Evolutionary conservation across 192 early-diverging fungal species (phyloP), one percentile per base, ranked within the genome.

Genomic region (Martensiomyces pterosporus): DNA sequence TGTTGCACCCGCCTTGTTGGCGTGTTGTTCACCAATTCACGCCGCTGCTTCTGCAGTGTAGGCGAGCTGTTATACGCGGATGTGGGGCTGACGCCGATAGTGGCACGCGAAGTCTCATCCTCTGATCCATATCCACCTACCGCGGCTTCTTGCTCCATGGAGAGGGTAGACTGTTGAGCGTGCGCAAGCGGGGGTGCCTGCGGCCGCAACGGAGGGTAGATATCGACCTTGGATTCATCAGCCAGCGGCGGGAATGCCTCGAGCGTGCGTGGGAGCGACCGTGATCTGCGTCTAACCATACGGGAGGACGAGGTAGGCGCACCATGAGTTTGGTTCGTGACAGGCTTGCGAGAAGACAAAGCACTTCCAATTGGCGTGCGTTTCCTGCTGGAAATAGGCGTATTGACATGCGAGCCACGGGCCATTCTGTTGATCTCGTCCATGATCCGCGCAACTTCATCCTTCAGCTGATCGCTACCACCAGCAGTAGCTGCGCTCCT

Each of bases 51-150:
- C 29, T 46, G 35, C 27, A 60, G 57, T 27, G 57, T 60, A 9
- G 57, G 57, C n/a, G 57, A 60, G 15, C 44, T 39, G 22, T 15
- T 42, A 24, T 47, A 60, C 12, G 41, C 25, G 16, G 57, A 60
- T 29, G 43, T 33, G 17, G 57, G 49, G 16, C 43, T 60, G 27
- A 52, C 43, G 25, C 57, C 57, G 5, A 60, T 23, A 1, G 57
- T 60, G n/a, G 10, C 32, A 5, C 57, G 57, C 27, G 57, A 45
- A n/a, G 57, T 60, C 49, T 60, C 49, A 24, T 60, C 57, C 22
- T 52, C 57, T 5, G 57, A 60, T 0, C 57, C 57, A 16, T 60
- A 60, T n/a, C n/a, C n/a, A n/a, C n/a, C n/a, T n/a, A n/a, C n/a
- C n/a, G n/a, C n/a, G n/a, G n/a, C n/a, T n/a, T n/a, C n/a, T n/a